Percentiles rank a stretch among this genome's conserved stretches.
phyloP scores from a whole-genome alignment of 768 basidiomycete genomes.

The Omphalotus guepiniiformis region DNA sequence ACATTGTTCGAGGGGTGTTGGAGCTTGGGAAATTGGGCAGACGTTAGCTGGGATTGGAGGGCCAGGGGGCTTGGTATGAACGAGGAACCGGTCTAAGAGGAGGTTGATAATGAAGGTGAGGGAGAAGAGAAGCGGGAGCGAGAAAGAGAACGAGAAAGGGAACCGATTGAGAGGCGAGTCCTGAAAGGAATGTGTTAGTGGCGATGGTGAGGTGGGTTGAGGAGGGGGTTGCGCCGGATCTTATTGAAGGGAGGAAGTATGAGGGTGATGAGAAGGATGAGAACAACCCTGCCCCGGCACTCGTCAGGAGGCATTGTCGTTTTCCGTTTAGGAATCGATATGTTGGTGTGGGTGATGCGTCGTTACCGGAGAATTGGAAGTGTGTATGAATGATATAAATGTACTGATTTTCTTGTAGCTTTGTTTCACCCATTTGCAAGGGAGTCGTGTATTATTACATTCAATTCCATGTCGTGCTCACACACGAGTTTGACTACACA shows the following conservation, averaged over 20 bases:
- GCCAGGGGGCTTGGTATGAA: background rate
- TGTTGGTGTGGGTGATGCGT: background rate
- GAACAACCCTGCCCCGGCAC: too few species aligned
- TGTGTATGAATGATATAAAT: conserved; percentile 4
- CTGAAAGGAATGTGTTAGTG: conserved; percentile 2
- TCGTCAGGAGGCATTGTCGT: conserved; percentile 5
- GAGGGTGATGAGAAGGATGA: background rate
- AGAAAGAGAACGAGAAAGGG: too few species aligned
- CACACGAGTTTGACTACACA: too few species aligned
- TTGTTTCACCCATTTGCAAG: too few species aligned
- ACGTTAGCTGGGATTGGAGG: background rate
- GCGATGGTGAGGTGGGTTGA: conserved; percentile 10
- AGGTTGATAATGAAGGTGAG: too few species aligned
- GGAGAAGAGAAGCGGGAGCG: too few species aligned
- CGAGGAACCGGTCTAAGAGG: background rate
- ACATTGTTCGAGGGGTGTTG: conserved; percentile 16
- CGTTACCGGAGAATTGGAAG: conserved; percentile 2
- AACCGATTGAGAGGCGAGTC: too few species aligned
- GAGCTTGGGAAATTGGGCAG: conserved; percentile 16
- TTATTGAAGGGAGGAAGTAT: conserved; percentile 1
- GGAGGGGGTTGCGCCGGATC: conserved; percentile 6
- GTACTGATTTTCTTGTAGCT: too few species aligned
- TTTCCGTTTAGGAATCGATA: conserved; percentile 2
- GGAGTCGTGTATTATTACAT: too few species aligned
- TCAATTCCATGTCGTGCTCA: too few species aligned